Base-by-base conservation (phyloP, 208 protist genomes). In the Crithidia sp. region DNA sequence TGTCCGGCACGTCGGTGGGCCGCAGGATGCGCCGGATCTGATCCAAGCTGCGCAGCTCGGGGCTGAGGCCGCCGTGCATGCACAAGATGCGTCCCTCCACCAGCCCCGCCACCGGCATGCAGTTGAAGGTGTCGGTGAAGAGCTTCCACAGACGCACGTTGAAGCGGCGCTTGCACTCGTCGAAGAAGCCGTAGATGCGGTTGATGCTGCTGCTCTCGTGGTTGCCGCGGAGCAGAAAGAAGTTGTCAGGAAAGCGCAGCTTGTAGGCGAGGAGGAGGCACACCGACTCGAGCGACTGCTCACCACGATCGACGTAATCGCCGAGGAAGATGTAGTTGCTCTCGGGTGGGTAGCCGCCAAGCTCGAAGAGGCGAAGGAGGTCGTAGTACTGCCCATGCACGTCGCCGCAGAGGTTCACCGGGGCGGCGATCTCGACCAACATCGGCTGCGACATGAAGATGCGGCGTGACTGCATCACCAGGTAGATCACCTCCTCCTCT, bases 251-350 rank as follows among this genome's bases (percentile, higher is more conserved):
- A 58, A 88, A 93, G 57, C 81, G 66, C 58, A 96, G 66, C 82
- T 97, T 96, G 69, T 94, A 86, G 4, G 88, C 88, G 12, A 96
- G 19, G 0, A 97, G 76, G n/a, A 96, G 81, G 43, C 85, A 83
- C 28, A 97, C 81, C 17, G 82, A 76, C 78, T 97, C 91, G 3
- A 96, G 52, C 3, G 86, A 83, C 44, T 86, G 79, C 41, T 89
- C 71, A 0, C 98, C 98, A 58, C 98, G 92, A 74, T 99, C 98
- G 5, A 99, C 98, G 79, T 99, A 99, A 75, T 99, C 98, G 52
- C 98, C 98, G 57, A 99, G 88, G 74, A 99, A 99, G 40, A 99
- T 86, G 81, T 98, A 97, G 62, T 91, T 88, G 16, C 61, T 77
- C 36, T 67, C 68, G 3, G 79, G 78, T 3, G 81, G 85, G 60